Evolutionary conservation across 208 protist species (phyloP), one percentile per base, ranked within the genome.

Genomic region (Leishmania amazonensis): DNA sequence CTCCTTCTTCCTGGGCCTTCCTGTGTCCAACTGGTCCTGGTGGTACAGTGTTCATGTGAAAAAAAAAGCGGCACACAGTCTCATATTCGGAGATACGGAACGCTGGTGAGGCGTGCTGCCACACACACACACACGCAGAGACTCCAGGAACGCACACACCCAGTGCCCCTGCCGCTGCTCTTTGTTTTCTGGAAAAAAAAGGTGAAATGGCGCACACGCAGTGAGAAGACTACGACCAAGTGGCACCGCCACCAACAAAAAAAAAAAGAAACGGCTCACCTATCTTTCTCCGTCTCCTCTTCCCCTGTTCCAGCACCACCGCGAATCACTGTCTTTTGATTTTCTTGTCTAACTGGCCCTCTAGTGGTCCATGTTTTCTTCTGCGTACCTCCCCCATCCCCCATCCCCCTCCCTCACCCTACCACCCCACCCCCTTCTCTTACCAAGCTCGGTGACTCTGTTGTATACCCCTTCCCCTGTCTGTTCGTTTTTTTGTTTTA

Each of bases 1-100:
- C 71, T 38, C 75, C 51, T 72, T 74, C 74, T 83, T 79, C 31
- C 74, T 64, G 79, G n/a, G 45, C 13, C 76, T 78, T 21, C 75
- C 58, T 54, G 45, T 76, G 35, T 51, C 60, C 0, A 38, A 38
- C 60, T 31, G 13, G 31, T 67, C n/a, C 60, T 67, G 31, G 40
- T 24, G n/a, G 13, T 38, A 21, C 60, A 67, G n/a, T 15, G 6
- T 4, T 7, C 60, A 40, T 67, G 19, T 58, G 24, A 31, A 15
- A 11, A 11, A 15, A 38, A 31, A 19, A 38, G 31, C 11, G 3
- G 60, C 60, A 15, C 60, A 40, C 13, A 31, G 60, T 17, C 60
- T 0, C 57, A n/a, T 15, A 62, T 62, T n/a, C 57, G 11, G 8
- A 67, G n/a, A 40, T 1, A 19, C n/a, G 60, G 60, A 67, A 38